Evolutionary conservation across 2,329 filamentous ascomycete species (phyloP).

Genomic region (Proliferodiscus dingleyae): DNA sequence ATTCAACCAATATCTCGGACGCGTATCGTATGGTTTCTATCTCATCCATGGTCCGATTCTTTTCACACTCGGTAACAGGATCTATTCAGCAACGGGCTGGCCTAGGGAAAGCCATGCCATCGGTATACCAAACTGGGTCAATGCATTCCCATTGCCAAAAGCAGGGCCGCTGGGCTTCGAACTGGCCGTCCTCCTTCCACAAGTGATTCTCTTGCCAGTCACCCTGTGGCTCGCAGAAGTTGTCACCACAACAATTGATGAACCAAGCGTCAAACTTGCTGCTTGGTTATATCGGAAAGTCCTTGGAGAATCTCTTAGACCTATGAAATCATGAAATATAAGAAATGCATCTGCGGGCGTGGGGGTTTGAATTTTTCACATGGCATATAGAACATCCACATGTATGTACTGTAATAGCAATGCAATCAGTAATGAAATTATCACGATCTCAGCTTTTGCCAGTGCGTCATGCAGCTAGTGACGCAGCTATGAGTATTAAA

Average conservation of each 20-base stretch:
- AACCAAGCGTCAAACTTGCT: constrained; percentile 55
- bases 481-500: no score
- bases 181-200: constrained; percentile 52
- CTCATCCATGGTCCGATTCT: constrained; percentile 60
- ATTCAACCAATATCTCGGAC: constrained; percentile 58
- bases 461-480: no score
- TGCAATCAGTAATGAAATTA: no score
- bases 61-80: constrained; percentile 53
- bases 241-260: constrained; percentile 51
- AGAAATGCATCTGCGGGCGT: no score
- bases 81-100: constrained; percentile 60
- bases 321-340: no score
- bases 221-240: constrained; percentile 56
- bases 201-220: constrained; percentile 54
- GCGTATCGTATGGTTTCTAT: constrained; percentile 59
- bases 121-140: constrained; percentile 52
- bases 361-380: no score
- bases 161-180: constrained; percentile 57
- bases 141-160: constrained; percentile 50
- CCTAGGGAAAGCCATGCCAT: constrained; percentile 42
- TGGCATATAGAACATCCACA: no score
- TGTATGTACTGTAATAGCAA: no score
- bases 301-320: no score
- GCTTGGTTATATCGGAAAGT: no score
- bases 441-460: no score